Evolutionary conservation across 2,329 filamentous ascomycete genomes (phyloP).

Genomic region (Aureobasidium subglaciale): DNA sequence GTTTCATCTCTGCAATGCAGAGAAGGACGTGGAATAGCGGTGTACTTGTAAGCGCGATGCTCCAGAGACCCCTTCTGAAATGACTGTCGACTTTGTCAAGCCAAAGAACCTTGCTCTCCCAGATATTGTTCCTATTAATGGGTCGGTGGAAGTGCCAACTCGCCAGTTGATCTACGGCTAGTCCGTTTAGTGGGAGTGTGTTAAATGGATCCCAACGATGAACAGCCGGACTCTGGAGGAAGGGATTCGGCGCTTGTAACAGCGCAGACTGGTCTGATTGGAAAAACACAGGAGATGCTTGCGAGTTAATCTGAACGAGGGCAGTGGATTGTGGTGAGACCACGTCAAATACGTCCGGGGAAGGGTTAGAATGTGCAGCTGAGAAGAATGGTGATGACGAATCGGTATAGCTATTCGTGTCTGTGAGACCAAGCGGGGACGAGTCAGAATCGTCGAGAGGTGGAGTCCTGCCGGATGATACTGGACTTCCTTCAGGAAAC

Average conservation of each 20-base stretch:
- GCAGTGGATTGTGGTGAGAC: background rate
- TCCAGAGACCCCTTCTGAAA: slow-evolving; percentile 6
- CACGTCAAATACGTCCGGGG: background rate
- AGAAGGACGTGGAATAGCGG: slow-evolving; percentile 6
- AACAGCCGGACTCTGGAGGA: background rate
- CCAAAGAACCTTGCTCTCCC: slow-evolving; percentile 14
- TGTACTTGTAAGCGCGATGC: slow-evolving; percentile 9
- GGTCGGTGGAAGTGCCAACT: slow-evolving; percentile 12
- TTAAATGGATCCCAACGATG: slow-evolving; percentile 15
- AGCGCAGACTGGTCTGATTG: background rate
- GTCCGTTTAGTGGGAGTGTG: slow-evolving; percentile 9
- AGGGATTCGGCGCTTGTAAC: slow-evolving; percentile 4
- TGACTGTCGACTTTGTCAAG: slow-evolving; percentile 11
- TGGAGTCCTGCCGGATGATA: background rate
- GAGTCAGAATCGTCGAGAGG: background rate
- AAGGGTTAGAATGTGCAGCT: background rate
- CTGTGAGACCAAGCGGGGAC: background rate
- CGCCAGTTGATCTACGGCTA: slow-evolving; percentile 3
- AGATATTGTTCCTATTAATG: slow-evolving; percentile 10
- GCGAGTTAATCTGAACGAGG: background rate
- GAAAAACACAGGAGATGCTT: background rate
- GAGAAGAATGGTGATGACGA: slow-evolving; percentile 6
- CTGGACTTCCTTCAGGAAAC: background rate
- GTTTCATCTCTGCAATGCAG: slow-evolving; percentile 12
- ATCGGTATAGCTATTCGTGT: background rate